These are phyloP conservation scores for Trichosanthes truncata DNA, from an alignment of 306 rosid genomes.

Conservation along the genomic window DNA sequence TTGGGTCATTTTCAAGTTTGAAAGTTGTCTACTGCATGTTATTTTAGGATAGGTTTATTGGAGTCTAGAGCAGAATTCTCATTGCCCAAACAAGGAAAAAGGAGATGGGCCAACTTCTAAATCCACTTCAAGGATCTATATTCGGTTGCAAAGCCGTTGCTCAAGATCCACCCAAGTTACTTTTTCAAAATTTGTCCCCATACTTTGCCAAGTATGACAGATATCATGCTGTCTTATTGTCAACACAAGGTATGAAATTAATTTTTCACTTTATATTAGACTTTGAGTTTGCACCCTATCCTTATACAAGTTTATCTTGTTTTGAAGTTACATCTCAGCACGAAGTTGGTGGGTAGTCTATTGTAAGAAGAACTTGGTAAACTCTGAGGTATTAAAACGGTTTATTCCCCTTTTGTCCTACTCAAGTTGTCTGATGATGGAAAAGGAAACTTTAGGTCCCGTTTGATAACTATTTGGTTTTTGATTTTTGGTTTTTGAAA, in stretches of 20 bases:
- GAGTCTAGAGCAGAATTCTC: neutral
- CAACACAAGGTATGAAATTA: conserved; percentile 30
- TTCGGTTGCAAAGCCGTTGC: conserved; percentile 20
- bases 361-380: conserved; percentile 21
- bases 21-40: neutral
- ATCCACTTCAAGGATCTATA: conserved; percentile 27
- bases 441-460: neutral
- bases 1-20: neutral
- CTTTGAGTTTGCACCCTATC: neutral
- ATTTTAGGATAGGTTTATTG: neutral
- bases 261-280: neutral
- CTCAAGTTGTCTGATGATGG: neutral
- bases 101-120: conserved; percentile 40
- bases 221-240: conserved; percentile 13
- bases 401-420: neutral
- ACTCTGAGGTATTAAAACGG: conserved; percentile 23
- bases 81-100: conserved; percentile 1
- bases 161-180: conserved; percentile 24
- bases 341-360: conserved; percentile 25
- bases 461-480: too few species aligned
- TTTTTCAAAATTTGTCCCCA: conserved; percentile 14
- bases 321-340: conserved; percentile 26
- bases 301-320: conserved; percentile 5
- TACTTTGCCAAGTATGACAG: conserved; percentile 18
- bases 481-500: too few species aligned